Percentiles rank a stretch among this genome's conserved stretches.
These are phyloP conservation scores for Scheffersomyces amazonensis DNA, from an alignment of 805 yeast species.

Conservation along the genomic window DNA sequence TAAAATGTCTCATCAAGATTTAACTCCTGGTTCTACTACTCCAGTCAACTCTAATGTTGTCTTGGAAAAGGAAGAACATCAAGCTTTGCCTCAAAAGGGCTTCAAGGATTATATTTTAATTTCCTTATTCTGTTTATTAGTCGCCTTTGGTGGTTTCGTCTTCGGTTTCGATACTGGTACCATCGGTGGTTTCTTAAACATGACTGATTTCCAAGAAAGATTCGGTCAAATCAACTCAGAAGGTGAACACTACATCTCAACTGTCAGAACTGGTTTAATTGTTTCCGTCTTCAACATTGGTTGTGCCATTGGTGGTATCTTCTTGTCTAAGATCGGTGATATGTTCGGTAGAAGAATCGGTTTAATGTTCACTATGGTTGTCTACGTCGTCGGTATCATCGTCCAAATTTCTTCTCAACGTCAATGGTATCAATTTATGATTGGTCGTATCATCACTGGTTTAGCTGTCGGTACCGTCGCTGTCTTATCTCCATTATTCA, in stretches of 20 bases:
- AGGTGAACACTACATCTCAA: slow-evolving; percentile 41
- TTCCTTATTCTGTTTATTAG: slow-evolving; percentile 44
- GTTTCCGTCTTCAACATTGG: slow-evolving; percentile 63
- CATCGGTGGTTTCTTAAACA: slow-evolving; percentile 66
- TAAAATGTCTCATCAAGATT: no score
- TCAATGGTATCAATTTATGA: slow-evolving; percentile 61
- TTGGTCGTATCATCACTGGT: slow-evolving; percentile 70
- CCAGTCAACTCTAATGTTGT: slow-evolving; percentile 19
- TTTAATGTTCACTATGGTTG: slow-evolving; percentile 48
- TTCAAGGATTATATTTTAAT: slow-evolving; percentile 31
- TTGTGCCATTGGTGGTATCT: slow-evolving; percentile 69
- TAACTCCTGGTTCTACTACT: slow-evolving; percentile 25
- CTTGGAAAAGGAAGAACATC: slow-evolving; percentile 19
- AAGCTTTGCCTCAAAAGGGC: slow-evolving; percentile 21
- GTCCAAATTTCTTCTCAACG: slow-evolving; percentile 55
- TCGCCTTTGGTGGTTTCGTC: slow-evolving; percentile 75
- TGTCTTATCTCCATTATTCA: slow-evolving; percentile 64
- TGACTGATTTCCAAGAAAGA: slow-evolving; percentile 49
- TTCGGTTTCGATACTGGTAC: slow-evolving; percentile 82
- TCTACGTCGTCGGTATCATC: slow-evolving; percentile 59
- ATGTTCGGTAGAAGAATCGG: slow-evolving; percentile 58
- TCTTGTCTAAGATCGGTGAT: slow-evolving; percentile 57
- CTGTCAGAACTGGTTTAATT: slow-evolving; percentile 49
- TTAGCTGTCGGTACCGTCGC: slow-evolving; percentile 73
- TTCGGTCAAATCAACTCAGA: slow-evolving; percentile 44